Evolutionary conservation across 805 yeast species (phyloP).

Genomic region (Pichia sporocuriosa): DNA sequence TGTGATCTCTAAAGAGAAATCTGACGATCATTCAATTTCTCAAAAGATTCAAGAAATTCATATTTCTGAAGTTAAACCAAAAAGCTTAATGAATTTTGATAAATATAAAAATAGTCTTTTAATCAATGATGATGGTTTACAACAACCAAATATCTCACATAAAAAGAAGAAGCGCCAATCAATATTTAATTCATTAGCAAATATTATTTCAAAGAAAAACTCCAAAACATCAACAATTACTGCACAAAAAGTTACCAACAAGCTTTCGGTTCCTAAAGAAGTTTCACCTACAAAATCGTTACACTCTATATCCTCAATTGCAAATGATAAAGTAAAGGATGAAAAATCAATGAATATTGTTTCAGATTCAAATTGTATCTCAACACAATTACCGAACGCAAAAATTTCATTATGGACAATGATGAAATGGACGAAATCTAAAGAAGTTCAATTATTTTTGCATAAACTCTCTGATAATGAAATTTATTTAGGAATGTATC

Average conservation of each 20-base stretch:
- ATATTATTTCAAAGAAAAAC: constrained; percentile 3
- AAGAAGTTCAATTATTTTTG: neutral
- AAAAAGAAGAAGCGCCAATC: constrained; percentile 21
- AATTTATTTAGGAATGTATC: constrained; percentile 5
- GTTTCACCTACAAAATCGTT: constrained; percentile 5
- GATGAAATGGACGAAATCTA: constrained; percentile 23
- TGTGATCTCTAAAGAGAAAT: no score
- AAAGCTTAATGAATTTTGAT: neutral
- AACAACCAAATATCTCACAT: neutral
- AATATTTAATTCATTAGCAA: constrained; percentile 17
- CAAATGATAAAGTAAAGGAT: neutral
- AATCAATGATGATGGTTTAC: neutral
- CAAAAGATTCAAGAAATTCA: no score
- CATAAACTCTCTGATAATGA: neutral
- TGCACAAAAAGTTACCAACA: neutral
- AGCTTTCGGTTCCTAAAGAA: neutral
- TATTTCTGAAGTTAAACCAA: neutral
- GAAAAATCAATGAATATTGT: neutral
- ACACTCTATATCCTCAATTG: constrained; percentile 4
- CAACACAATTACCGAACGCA: constrained; percentile 16
- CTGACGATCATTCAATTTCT: no score
- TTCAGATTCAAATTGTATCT: neutral
- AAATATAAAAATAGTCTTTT: constrained; percentile 8
- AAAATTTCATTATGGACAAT: constrained; percentile 23
- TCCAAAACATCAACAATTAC: neutral